phyloP scores from a whole-genome alignment of 2,329 filamentous ascomycete species.

The Diplocarpon mali region DNA sequence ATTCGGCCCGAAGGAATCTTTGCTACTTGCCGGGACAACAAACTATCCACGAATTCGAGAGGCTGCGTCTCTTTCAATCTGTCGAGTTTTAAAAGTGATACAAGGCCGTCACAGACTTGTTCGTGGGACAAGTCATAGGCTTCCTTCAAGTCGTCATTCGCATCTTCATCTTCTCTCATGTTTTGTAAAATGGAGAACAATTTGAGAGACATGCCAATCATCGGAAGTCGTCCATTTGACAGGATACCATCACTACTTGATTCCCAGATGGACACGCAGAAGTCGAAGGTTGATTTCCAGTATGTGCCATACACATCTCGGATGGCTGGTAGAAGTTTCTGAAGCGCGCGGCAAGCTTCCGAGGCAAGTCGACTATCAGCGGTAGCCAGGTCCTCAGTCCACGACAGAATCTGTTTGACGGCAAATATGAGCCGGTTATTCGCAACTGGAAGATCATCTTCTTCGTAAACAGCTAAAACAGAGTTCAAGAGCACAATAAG shows the following conservation, averaged over 20 bases:
- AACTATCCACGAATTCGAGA: constrained; percentile 61
- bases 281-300: constrained; percentile 59
- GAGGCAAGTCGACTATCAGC: constrained; percentile 35
- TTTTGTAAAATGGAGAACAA: constrained; percentile 53
- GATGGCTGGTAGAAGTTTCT: constrained; percentile 59
- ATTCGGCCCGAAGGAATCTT: constrained; percentile 52
- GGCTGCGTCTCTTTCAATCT: constrained; percentile 46
- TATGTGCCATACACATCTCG: constrained; percentile 78
- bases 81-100: constrained; percentile 50
- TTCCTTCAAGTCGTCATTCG: constrained; percentile 80
- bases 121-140: constrained; percentile 39
- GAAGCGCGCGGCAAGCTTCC: constrained; percentile 45
- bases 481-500: constrained; percentile 44
- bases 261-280: constrained; percentile 48
- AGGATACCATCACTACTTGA: constrained; percentile 31
- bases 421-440: constrained; percentile 54
- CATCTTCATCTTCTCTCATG: constrained; percentile 62
- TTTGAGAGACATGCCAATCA: constrained; percentile 62
- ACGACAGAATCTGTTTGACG: constrained; percentile 64
- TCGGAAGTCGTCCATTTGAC: constrained; percentile 42
- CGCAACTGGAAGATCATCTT: constrained; percentile 43
- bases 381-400: constrained; percentile 45
- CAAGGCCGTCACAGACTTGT: constrained; percentile 43
- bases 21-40: constrained; percentile 59
- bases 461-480: constrained; percentile 40